Conservation (phyloP, 371 early-diverging fungal genomes). For the Rhizopus sp. region DNA sequence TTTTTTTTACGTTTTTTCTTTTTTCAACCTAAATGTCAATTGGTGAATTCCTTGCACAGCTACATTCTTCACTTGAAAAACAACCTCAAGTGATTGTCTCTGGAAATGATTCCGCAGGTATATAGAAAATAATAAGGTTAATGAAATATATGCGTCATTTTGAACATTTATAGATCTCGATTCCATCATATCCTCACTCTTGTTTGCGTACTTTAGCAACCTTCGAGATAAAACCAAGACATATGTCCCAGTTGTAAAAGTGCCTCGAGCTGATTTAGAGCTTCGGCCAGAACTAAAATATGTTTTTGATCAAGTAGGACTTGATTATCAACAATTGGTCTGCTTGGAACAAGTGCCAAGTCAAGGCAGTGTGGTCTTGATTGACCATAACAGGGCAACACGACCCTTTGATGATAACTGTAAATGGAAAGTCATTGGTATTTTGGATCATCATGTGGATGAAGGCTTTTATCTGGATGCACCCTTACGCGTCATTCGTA, state of each 20-base stretch:
- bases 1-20: not conserved
- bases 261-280: constrained; percentile 59
- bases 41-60: not conserved
- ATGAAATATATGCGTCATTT: not conserved
- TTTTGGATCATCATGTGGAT: constrained; percentile 80
- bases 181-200: constrained; percentile 62
- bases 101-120: constrained; percentile 78
- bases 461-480: constrained; percentile 46
- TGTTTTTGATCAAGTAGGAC: constrained; percentile 38
- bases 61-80: not conserved
- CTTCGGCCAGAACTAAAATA: constrained; percentile 67
- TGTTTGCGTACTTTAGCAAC: constrained; percentile 53
- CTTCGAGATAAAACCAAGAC: constrained; percentile 13
- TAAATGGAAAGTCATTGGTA: constrained; percentile 44
- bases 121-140: not conserved
- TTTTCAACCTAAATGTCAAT: constrained; percentile 3
- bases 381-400: constrained; percentile 68
- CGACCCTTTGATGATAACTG: constrained; percentile 33
- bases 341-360: constrained; percentile 27
- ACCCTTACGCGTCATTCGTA: constrained; percentile 48
- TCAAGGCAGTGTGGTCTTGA: constrained; percentile 38
- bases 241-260: constrained; percentile 62
- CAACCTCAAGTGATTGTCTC: constrained; percentile 43
- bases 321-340: constrained; percentile 26
- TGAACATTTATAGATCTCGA: constrained; percentile 61